Evolutionary conservation across 1,284 basidiomycete species (phyloP).

Genomic region (Trametes pubescens): DNA sequence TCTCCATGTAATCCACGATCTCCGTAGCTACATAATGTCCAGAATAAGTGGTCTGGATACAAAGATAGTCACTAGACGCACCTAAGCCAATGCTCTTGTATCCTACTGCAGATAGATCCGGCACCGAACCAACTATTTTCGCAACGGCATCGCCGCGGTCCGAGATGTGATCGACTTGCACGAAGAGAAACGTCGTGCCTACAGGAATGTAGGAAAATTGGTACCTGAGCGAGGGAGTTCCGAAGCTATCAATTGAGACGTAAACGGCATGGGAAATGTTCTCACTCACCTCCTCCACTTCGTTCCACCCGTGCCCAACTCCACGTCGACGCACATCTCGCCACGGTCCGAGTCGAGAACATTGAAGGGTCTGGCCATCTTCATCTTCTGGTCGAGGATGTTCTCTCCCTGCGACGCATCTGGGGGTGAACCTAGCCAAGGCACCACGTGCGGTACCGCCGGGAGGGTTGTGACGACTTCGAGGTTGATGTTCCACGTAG

Average conservation of each 20-base stretch:
- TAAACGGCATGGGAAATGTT: no score
- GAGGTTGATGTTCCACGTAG: no score
- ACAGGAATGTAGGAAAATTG: background rate
- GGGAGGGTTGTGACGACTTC: no score
- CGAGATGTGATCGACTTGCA: background rate
- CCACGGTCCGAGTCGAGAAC: background rate
- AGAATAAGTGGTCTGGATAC: background rate
- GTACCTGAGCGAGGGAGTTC: background rate
- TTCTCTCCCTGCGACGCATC: background rate
- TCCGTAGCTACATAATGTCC: no score
- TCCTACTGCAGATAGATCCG: background rate
- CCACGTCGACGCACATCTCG: background rate
- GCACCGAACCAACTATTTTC: background rate
- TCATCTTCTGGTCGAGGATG: background rate
- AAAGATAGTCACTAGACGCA: background rate
- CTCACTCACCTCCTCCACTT: background rate
- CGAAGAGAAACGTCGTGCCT: background rate
- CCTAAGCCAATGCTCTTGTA: background rate
- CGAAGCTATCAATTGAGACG: background rate
- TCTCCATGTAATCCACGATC: background rate
- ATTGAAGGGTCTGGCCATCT: background rate
- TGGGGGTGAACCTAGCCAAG: no score
- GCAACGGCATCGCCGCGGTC: background rate
- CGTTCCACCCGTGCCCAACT: background rate
- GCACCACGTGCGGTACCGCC: no score